Percentiles rank a stretch among this genome's conserved stretches.
Conservation (phyloP, 2,329 filamentous ascomycete species). For the Aureobasidium mangrovei region DNA sequence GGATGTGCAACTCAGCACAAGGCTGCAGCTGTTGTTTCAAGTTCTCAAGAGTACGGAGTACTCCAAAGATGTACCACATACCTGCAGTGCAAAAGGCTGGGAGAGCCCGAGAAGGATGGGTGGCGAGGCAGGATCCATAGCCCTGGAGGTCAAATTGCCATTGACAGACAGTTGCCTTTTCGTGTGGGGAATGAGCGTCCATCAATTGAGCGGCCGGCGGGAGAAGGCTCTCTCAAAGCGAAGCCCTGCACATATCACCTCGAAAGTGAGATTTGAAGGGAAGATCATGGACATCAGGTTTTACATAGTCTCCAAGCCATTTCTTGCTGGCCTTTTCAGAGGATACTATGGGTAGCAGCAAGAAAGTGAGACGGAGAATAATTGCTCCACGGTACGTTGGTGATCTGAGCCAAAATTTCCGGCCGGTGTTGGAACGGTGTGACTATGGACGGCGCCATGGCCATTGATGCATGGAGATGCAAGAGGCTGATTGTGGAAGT, state of each 20-base stretch:
- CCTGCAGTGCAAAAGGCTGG: too few relatives aligned
- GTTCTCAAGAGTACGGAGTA: background rate
- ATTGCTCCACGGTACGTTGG: background rate
- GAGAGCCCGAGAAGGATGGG: too few relatives aligned
- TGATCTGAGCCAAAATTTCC: background rate
- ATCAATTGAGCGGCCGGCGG: too few relatives aligned
- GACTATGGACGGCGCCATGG: background rate
- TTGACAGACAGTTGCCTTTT: too few relatives aligned
- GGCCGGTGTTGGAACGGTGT: background rate
- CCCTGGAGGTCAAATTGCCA: too few relatives aligned
- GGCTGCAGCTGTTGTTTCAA: background rate
- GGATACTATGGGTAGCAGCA: background rate
- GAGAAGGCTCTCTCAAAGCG: too few relatives aligned
- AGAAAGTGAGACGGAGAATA: background rate
- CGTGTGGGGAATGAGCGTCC: too few relatives aligned
- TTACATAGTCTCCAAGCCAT: too few relatives aligned
- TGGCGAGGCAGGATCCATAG: too few relatives aligned
- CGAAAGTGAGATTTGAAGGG: background rate
- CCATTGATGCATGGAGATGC: conserved; percentile 10
- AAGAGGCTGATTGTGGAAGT: conserved; percentile 9
- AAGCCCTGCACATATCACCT: too few relatives aligned
- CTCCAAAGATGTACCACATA: background rate
- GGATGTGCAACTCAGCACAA: background rate
- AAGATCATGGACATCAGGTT: background rate
- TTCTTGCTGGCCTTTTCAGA: background rate